Conservation (phyloP, 2,329 filamentous ascomycete genomes). For the Cladophialophora carrionii region DNA sequence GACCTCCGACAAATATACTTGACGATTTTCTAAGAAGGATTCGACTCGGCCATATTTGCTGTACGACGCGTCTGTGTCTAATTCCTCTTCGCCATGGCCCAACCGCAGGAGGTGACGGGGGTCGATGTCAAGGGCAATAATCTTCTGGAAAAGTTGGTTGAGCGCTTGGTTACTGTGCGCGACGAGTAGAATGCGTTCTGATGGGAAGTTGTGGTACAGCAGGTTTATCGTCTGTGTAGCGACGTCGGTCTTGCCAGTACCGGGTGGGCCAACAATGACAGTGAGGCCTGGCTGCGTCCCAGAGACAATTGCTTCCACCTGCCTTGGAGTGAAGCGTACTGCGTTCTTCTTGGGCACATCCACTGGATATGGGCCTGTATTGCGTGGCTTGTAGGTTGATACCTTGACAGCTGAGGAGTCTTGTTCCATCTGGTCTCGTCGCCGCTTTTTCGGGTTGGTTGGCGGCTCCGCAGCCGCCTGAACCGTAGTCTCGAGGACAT, state of each 20-base stretch:
- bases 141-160: slow-evolving; percentile 97
- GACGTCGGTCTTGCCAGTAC: slow-evolving; percentile 98
- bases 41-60: slow-evolving; percentile 95
- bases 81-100: slow-evolving; percentile 92
- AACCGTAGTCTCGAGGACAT: slow-evolving; percentile 72
- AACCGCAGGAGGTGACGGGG: slow-evolving; percentile 88
- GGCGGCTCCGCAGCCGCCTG: slow-evolving; percentile 57
- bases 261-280: slow-evolving; percentile 90
- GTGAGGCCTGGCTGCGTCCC: slow-evolving; percentile 93
- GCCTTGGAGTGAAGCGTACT: slow-evolving; percentile 86
- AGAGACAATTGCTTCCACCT: slow-evolving; percentile 89
- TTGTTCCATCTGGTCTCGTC: slow-evolving; percentile 73
- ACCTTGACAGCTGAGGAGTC: slow-evolving; percentile 70
- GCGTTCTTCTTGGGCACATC: slow-evolving; percentile 80
- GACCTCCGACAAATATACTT: slow-evolving; percentile 78
- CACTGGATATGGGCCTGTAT: slow-evolving; percentile 84
- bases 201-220: slow-evolving; percentile 96
- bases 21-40: slow-evolving; percentile 87
- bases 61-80: slow-evolving; percentile 82
- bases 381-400: slow-evolving; percentile 85
- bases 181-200: slow-evolving; percentile 86
- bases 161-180: slow-evolving; percentile 98
- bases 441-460: slow-evolving; percentile 77
- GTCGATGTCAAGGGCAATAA: slow-evolving; percentile 93
- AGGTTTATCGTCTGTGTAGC: slow-evolving; percentile 98